Conservation (phyloP, 495 filamentous ascomycete species). For the Neurospora sp. region DNA sequence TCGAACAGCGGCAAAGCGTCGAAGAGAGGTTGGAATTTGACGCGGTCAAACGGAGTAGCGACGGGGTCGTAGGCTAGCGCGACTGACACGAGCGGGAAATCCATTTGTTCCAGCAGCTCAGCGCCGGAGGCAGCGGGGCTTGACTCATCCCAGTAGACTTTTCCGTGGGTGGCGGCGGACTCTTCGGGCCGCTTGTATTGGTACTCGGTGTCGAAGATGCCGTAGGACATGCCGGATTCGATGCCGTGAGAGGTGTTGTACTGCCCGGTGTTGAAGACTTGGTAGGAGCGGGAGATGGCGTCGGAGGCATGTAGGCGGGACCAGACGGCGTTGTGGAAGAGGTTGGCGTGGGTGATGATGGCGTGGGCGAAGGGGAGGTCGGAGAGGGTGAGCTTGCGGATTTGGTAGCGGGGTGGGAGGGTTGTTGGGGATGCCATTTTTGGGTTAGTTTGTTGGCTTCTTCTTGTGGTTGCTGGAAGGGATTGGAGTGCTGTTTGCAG, state of each 20-base stretch:
- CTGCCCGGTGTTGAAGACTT: neutral
- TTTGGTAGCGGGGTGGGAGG: constrained; percentile 18
- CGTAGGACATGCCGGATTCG: constrained; percentile 28
- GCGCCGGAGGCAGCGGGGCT: constrained; percentile 1
- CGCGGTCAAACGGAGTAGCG: constrained; percentile 19
- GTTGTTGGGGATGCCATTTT: neutral
- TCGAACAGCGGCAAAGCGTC: constrained; percentile 22
- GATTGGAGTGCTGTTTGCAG: too few species aligned
- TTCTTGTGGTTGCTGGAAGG: neutral
- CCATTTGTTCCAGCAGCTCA: constrained; percentile 26
- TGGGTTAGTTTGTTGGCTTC: neutral
- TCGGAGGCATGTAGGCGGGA: constrained; percentile 17
- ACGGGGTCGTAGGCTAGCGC: constrained; percentile 29
- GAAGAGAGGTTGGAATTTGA: constrained; percentile 16
- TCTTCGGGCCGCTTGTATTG: constrained; percentile 27
- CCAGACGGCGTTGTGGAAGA: constrained; percentile 29
- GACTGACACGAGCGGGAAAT: constrained; percentile 34
- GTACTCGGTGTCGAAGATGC: constrained; percentile 38
- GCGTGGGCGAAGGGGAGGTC: constrained; percentile 28
- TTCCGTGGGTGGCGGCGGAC: constrained; percentile 27
- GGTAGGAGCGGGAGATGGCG: constrained; percentile 14
- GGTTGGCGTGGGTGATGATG: constrained; percentile 28
- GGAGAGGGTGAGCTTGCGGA: constrained; percentile 25
- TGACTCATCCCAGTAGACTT: constrained; percentile 30
- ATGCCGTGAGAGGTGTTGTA: neutral